Evolutionary conservation across 352 stramenopile genomes (phyloP), one percentile per base, ranked within the genome.

Genomic region (Globisporangium rhizosaccharum): DNA sequence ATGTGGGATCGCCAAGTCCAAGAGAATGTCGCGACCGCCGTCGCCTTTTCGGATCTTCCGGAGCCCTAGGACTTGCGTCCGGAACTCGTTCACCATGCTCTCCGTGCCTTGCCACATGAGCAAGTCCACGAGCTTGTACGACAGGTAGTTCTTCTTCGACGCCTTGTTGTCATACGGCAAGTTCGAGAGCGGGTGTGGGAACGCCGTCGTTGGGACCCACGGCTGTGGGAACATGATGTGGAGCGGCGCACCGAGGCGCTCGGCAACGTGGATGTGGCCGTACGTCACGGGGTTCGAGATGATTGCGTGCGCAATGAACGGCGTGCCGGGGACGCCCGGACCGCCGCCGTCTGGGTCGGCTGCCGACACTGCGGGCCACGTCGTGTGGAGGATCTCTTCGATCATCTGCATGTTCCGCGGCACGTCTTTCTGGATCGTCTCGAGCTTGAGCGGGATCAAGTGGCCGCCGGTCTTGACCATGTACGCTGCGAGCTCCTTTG

Each of bases 171-270:
- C 75, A 60, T 97, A 97, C 11, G 66, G 63, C 64, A 97, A 68
- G 23, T 92, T 93, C 30, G 83, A 77, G 37, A 98, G 74, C 12
- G 93, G 93, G 57, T 98, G 92, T 7, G 92, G 90, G 69, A 97
- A 98, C n/a, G 72, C 77, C 39, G 72, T 76, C 2, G 92, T 97
- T 20, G 88, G 88, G 0, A 82, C 78, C 87, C 90, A 97, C 15
- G 90, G 92, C 66, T 97, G 87, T 1, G 89, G 87, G 59, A 97
- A 98, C 88, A 98, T 96, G 49, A 98, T 97, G 70, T 98, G 94
- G 37, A 97, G 68, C 20, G 92, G 92, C 18, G 97, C 87, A 3
- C 83, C 89, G 2, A 98, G 79, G 6, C 85, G 78, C 65, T 98
- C 94, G 0, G 90, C 92, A 6, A 97, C 91, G 68, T 98, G 92